phyloP scores from a whole-genome alignment of 2,329 filamentous ascomycete genomes.

The Parasarocladium wereldwijsianum region DNA sequence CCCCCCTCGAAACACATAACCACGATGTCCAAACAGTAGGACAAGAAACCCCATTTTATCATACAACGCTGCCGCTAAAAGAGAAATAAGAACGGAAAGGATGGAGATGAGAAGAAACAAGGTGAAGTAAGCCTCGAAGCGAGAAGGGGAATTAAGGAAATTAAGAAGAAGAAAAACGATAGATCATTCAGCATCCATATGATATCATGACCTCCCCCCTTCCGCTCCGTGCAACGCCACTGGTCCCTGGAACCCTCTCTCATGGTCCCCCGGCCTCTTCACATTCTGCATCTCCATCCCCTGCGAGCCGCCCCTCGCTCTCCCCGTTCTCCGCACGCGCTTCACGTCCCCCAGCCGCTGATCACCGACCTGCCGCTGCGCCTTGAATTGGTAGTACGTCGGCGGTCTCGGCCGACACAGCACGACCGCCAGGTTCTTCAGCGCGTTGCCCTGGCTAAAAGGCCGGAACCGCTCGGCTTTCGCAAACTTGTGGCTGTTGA shows the following conservation, averaged over 20 bases:
- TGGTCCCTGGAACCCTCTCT: constrained; percentile 39
- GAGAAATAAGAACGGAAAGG: no score
- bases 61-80: no score
- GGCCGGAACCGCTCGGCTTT: constrained; percentile 85
- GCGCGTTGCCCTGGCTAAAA: constrained; percentile 63
- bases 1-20: no score
- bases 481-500: constrained; percentile 89
- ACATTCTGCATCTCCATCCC: constrained; percentile 63
- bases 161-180: no score
- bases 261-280: constrained; percentile 21
- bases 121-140: no score
- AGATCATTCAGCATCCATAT: no score
- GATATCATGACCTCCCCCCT: no score
- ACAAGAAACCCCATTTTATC: no score
- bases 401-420: constrained; percentile 72
- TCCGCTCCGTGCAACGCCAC: constrained; percentile 25
- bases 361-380: constrained; percentile 61
- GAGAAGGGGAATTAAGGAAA: no score
- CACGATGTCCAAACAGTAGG: no score
- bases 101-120: no score
- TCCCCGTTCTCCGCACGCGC: constrained; percentile 21
- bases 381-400: constrained; percentile 81
- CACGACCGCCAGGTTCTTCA: constrained; percentile 70
- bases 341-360: constrained; percentile 60
- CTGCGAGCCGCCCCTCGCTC: constrained; percentile 33